Base-by-base conservation (phyloP, 305 asterid genomes). In the Fraxinus angustifolia region DNA sequence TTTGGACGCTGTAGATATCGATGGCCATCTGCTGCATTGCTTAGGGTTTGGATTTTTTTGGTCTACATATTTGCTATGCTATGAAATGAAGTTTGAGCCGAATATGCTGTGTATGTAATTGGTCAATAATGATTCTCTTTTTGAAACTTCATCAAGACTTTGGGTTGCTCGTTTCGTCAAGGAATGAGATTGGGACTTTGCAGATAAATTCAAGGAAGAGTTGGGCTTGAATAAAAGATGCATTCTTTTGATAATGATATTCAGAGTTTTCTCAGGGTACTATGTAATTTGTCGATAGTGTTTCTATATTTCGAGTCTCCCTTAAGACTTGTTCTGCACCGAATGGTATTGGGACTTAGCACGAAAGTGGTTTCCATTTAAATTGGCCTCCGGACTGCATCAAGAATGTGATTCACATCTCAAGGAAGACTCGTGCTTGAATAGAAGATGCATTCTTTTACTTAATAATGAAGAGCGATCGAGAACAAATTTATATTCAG, bases 1-100 rank as follows among this genome's bases (percentile, higher is more conserved):
- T 56, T 76, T 2, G 58, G 80, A 82, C 73, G 79, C 78, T 53
- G 83, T 86, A 68, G 71, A 28, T 76, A 38, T 34, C 30, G 80
- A 79, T 76, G 85, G 84, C 81, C 78, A 74, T 82, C 85, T 79
- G 84, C 87, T 76, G 77, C 79, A 42, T 81, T 78, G 75, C 73
- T 30, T 74, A 31, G 17, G 31, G 34, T 14, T 17, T 75, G 81
- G 85, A 82, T 82, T 79, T 33, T 72, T 38, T 82, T 53, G 80
- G 71, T 42, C 33, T 58, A n/a, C 30, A 11, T 80, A 71, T 77
- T 81, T 8, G 36, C 35, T 67, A 19, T 21, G 7, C 38, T 67
- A 67, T 4, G 17, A 28, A 26, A 10, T 67, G 73, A 80, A 65
- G 75, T 65, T 72, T 75, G 76, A 73, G 82, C 79, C 71, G 84